Base-by-base conservation (phyloP, 441 rosid species). In the Populus trichocarpa region DNA sequence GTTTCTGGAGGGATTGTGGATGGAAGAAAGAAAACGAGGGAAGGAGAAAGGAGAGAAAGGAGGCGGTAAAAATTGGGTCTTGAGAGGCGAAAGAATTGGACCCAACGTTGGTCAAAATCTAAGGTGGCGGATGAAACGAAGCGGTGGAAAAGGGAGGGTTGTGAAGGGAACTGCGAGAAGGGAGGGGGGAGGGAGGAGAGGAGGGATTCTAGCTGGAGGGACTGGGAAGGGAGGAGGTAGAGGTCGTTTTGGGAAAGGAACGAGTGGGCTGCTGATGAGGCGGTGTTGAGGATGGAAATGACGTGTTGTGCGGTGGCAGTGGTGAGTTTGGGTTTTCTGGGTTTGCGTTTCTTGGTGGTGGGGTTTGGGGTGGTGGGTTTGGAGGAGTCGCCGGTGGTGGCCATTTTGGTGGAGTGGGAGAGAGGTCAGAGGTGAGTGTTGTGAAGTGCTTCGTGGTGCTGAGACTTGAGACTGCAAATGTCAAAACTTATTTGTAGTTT, bases 221-320 rank as follows among this genome's bases (percentile, higher is more conserved):
- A 67, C 18, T 93, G 96, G 13, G 87, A 78, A 5, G 95, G 95
- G 10, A 85, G 88, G 74, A 93, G 92, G 80, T 50, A 77, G 76
- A 84, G 85, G 80, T 90, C 93, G 81, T 87, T 83, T 46, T 65
- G 65, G 69, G 83, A 69, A 83, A 88, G 86, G 81, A 91, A 93
- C 5, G 85, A 73, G 63, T 75, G 57, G 1, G 87, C 89, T 14
- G 84, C 85, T 76, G 85, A 77, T 68, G 87, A 69, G 79, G 87
- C 87, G 57, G 89, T 64, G 32, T 90, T 74, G 78, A 91, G 81
- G 79, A 85, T 76, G 53, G 87, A 69, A 23, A 83, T 32, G 26
- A 90, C 80, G 13, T 85, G 82, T 8, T 84, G 81, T 6, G 32
- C 70, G 81, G 33, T 40, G 57, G 35, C 40, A n/a, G 28, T 38